Base-by-base conservation (phyloP, 306 rosid species). In the Prunus salicina region DNA sequence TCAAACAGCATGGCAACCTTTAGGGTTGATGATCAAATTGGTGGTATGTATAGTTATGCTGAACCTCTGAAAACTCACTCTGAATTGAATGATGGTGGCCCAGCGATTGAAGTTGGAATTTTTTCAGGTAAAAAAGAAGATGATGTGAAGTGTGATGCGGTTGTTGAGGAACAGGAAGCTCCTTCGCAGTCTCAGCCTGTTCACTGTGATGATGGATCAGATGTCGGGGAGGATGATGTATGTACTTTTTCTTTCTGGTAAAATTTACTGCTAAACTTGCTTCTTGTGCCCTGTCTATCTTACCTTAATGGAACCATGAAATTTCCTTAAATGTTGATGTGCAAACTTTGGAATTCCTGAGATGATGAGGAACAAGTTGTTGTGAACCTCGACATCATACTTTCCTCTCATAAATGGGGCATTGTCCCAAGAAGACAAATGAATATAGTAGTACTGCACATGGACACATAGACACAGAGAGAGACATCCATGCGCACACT, bases 211-310 rank as follows among this genome's bases (percentile, higher is more conserved):
- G 69, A 27, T 43, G 34, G 62, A 27, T 68, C 71, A 49, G 30
- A 72, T 34, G 46, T 62, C 19, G 55, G 57, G 73, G 82, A 78
- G n/a, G 69, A 71, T 61, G 78, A 83, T 79, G 87, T 86, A 72
- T 77, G 79, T 61, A 46, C 38, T 71, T 75, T 74, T 78, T 45
- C 4, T 71, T 78, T 45, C 51, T 61, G 64, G 74, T 72, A 25
- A 12, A 70, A 19, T 60, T 69, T n/a, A 41, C 19, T 14, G 46
- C 76, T 25, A 69, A 47, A 32, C 24, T 13, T 24, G 15, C 6
- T 49, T 64, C 10, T 64, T 25, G 53, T 57, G 18, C 25, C 63
- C 4, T 14, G 46, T 68, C 16, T 12, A 38, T 38, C 51, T 34
- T 38, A 19, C 19, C 4, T 7, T 2, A 50, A 34, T 65, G 27